Base-by-base conservation (phyloP, 176 grass and related monocot genomes). In the Zea mays region DNA sequence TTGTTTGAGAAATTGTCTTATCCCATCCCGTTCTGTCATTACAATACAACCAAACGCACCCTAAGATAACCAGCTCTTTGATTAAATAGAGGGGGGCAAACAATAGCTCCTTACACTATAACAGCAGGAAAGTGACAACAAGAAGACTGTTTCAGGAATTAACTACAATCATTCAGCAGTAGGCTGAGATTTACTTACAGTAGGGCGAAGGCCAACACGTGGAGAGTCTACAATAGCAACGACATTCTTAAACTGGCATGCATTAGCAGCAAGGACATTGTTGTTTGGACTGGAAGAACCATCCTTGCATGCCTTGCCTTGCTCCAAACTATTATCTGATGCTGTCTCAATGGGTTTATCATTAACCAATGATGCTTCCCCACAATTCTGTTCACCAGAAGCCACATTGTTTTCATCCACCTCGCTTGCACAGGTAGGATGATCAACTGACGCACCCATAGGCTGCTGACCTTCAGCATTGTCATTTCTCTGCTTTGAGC, bases 171-270 rank as follows among this genome's bases (percentile, higher is more conserved):
- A 52, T 27, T 52, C 34, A 27, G 6, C 54, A 72, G 67, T 73
- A 17, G 1, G 59, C 5, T 75, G 50, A 91, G 39, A 71, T 82
- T 17, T 81, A 89, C 89, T 89, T 90, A 95, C 96, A 33, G 88
- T 86, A 43, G 92, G 96, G 85, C 95, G 96, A 85, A 99, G 96
- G 14, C 96, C 96, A 33, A 88, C 87, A 57, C 96, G 92, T 79
- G 96, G 96, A 66, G 92, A 92, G 20, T 99, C 96, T 63, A 99
- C 96, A 67, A 99, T 95, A 76, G 96, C 92, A 81, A 99, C 85
- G 5, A 99, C 79, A 80, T 95, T 89, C 72, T 95, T 89, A 67
- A 90, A 99, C 63, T 71, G 83, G 47, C 33, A 83, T 59, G 73
- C 34, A 73, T 78, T 69, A 78, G n/a, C 39, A 72, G 58, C 70